Evolutionary conservation across 768 basidiomycete genomes (phyloP), one percentile per base, ranked within the genome.

Genomic region (Cubamyces lactineus): DNA sequence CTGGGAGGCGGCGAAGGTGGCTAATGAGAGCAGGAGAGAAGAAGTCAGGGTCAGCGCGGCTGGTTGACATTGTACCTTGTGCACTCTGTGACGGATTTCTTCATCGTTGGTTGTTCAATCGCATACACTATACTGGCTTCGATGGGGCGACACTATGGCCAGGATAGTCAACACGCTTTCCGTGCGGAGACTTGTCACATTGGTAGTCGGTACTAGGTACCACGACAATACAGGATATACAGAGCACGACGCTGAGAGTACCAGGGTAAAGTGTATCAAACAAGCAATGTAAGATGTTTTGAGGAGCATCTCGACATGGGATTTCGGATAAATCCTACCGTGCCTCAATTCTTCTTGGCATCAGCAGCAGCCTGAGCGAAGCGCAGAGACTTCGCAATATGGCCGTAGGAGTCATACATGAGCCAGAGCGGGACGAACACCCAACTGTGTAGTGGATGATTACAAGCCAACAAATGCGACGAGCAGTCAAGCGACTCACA

Each of bases 321-420:
- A 30, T 30, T 3, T 30, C 34, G 34, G 34, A 34, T 34, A 9
- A 34, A 11, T 34, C 24, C 24, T n/a, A 28, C 6, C 5, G 24
- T 13, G 1, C 15, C 16, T 65, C 28, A 70, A 39, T 62, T 59
- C 63, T 69, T 72, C 57, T 71, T 72, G 43, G 52, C 61, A 12
- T 49, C 48, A 3, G 67, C 60, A 17, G 21, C 34, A 0, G 64
- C 64, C 30, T 74, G 73, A 2, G 61, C 46, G 7, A 57, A 28
- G 23, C 88, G 85, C 63, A 93, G 77, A 9, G 87, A 77, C 42
- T 76, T 73, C 16, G 88, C 82, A 57, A 94, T 91, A 62, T 87
- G 82, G 3, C 76, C 76, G 63, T 92, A 94, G 0, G 92, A 92
- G 69, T 93, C 87, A 65, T 78, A 77, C 88, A 95, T 88, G 61